phyloP scores from a whole-genome alignment of 225 moss, liverwort and hornwort species.

The Bryum argenteum region DNA sequence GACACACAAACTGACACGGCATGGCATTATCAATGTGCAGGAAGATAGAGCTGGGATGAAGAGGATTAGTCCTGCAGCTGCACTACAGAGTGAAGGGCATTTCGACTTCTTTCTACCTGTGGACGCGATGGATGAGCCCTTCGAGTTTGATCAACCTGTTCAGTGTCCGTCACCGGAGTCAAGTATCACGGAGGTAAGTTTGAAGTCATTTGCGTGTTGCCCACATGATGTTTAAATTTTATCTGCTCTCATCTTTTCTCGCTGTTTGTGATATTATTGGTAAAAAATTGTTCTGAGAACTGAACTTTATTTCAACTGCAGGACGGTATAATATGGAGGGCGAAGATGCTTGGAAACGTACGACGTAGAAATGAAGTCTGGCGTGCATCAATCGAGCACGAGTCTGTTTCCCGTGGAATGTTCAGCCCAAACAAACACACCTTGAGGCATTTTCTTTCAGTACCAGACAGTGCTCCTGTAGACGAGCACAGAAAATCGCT shows the following conservation, averaged over 20 bases:
- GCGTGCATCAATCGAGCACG: slow-evolving; percentile 25
- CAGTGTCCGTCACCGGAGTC: slow-evolving; percentile 37
- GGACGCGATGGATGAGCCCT: slow-evolving; percentile 39
- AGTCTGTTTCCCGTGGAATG: slow-evolving; percentile 23
- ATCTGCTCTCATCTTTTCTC: slow-evolving; percentile 1
- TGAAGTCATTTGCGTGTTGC: not conserved
- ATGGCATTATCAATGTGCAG: slow-evolving; percentile 26
- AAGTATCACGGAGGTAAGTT: slow-evolving; percentile 38
- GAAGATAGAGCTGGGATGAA: slow-evolving; percentile 47
- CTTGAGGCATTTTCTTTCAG: slow-evolving; percentile 39
- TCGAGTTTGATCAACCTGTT: slow-evolving; percentile 35
- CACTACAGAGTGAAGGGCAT: slow-evolving; percentile 27
- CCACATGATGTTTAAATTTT: not conserved
- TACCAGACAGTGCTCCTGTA: slow-evolving; percentile 38
- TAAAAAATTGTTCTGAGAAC: not conserved
- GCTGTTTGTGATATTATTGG: not conserved
- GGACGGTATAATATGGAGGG: slow-evolving; percentile 40
- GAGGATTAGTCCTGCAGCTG: slow-evolving; percentile 47
- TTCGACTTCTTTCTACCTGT: slow-evolving; percentile 33
- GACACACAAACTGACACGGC: not conserved
- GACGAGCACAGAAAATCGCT: slow-evolving; percentile 37
- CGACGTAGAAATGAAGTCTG: slow-evolving; percentile 35
- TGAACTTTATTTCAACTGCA: slow-evolving; percentile 23
- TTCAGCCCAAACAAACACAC: slow-evolving; percentile 25
- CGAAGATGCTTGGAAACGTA: slow-evolving; percentile 33